Evolutionary conservation across 768 basidiomycete genomes (phyloP), one percentile per base, ranked within the genome.

Genomic region (Panellus pusillus): DNA sequence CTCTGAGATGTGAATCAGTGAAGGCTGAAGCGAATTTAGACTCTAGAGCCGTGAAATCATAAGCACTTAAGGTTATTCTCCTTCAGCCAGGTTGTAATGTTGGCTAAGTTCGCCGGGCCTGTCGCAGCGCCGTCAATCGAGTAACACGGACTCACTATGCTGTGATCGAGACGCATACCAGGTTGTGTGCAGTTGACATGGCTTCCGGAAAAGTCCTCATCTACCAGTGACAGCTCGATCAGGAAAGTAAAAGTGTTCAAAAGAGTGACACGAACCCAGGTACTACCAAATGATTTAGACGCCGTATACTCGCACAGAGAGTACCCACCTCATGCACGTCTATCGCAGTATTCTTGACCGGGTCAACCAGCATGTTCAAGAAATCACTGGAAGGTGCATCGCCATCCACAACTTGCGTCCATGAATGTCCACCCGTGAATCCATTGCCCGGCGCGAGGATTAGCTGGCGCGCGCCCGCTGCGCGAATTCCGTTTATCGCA

Each of bases 371-470:
- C 57, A 69, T 68, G 42, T 73, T 71, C 68, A 78, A 37, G 57
- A 73, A 75, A 18, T 76, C 73, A 35, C 73, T 74, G 0, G 75
- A 76, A 1, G 77, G 77, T 1, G 65, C 68, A 28, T 71, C 66
- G 1, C 66, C 65, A 8, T 51, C 48, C 9, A 72, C 71, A 1
- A 59, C 47, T 48, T 78, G 72, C 0, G 70, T 77, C 72, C 71
- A 77, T 0, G 75, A 66, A 48, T 78, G 75, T 0, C 76, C 76
- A 1, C 77, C 77, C 13, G 76, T 78, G 50, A 72, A 78, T 1
- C 72, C 77, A 44, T 78, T 78, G 3, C 77, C 77, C 1, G 77
- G 74, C 2, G 76, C 76, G 12, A 78, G 66, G 52, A 78, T 76
- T 47, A 78, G 70, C 56, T 78, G 76, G 0, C 29, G 52, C 4